These are phyloP conservation scores for Ophioceras dolichostomum DNA, from an alignment of 2,329 filamentous ascomycete species.

Conservation along the genomic window DNA sequence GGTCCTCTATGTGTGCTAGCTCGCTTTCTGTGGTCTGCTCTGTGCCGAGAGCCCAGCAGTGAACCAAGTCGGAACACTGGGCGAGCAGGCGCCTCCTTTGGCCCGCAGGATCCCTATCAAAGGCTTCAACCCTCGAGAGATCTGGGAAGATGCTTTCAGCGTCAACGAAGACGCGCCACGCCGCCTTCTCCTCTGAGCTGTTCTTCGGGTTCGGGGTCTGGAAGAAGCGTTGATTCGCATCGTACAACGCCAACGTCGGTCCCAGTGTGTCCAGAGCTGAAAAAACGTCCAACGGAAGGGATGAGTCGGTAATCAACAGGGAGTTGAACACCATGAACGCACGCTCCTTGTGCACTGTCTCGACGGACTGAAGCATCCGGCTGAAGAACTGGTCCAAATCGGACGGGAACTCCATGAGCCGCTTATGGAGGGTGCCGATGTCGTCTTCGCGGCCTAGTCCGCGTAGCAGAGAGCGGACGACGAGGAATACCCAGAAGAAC, in stretches of 20 bases:
- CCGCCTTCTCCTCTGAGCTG: no score
- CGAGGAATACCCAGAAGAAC: slow-evolving; percentile 7
- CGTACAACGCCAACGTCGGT: no score
- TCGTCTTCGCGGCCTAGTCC: slow-evolving; percentile 5
- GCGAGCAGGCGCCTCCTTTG: no score
- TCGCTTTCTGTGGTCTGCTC: no score
- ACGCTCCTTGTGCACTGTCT: background rate
- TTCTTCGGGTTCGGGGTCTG: no score
- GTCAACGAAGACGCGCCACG: no score
- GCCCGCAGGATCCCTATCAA: no score
- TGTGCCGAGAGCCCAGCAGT: no score
- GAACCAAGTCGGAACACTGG: background rate
- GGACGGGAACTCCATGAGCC: slow-evolving; percentile 4
- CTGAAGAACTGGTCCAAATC: slow-evolving; percentile 6
- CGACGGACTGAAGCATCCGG: background rate
- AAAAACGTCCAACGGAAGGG: background rate
- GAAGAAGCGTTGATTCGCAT: no score
- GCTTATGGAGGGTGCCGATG: slow-evolving; percentile 2
- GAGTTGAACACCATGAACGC: background rate
- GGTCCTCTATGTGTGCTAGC: no score
- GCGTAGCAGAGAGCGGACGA: slow-evolving; percentile 5
- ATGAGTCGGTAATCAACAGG: background rate
- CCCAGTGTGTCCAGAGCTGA: background rate
- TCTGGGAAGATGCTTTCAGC: no score
- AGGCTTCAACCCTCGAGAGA: no score